Conservation (phyloP, 192 early-diverging fungal species). For the Nowakowskiella sp. region DNA sequence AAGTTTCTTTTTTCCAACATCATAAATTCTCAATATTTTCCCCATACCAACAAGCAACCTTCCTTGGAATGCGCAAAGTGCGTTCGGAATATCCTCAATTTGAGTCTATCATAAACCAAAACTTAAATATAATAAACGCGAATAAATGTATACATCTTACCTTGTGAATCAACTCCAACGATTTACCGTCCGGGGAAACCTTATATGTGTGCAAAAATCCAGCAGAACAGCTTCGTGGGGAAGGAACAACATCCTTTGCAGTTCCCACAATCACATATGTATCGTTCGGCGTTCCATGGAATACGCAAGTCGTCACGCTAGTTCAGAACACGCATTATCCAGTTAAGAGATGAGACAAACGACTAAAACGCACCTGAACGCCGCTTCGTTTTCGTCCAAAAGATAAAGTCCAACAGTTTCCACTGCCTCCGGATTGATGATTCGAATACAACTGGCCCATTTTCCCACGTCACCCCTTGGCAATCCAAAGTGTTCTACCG, state of each 20-base stretch:
- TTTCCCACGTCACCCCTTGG: conserved; percentile 56
- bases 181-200: conserved; percentile 51
- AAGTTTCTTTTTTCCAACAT: conserved; percentile 81
- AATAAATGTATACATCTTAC: conserved; percentile 14
- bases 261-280: conserved; percentile 79
- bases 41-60: conserved; percentile 83
- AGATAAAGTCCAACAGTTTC: conserved; percentile 64
- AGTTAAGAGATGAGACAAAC: conserved; percentile 9
- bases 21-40: conserved; percentile 81
- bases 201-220: conserved; percentile 71
- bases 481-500: conserved; percentile 75
- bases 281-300: conserved; percentile 35
- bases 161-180: conserved; percentile 72
- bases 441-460: conserved; percentile 82
- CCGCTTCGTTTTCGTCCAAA: conserved; percentile 76
- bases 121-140: conserved; percentile 3
- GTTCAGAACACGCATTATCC: background rate
- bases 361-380: conserved; percentile 46
- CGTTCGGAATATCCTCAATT: conserved; percentile 76
- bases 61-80: conserved; percentile 79
- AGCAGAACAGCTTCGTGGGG: conserved; percentile 58
- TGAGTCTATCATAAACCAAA: conserved; percentile 44
- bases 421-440: conserved; percentile 65
- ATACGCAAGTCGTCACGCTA: conserved; percentile 21
- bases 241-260: conserved; percentile 55